Evolutionary conservation across 2,329 filamentous ascomycete species (phyloP), one percentile per base, ranked within the genome.

Genomic region (Aureobasidium sp.): DNA sequence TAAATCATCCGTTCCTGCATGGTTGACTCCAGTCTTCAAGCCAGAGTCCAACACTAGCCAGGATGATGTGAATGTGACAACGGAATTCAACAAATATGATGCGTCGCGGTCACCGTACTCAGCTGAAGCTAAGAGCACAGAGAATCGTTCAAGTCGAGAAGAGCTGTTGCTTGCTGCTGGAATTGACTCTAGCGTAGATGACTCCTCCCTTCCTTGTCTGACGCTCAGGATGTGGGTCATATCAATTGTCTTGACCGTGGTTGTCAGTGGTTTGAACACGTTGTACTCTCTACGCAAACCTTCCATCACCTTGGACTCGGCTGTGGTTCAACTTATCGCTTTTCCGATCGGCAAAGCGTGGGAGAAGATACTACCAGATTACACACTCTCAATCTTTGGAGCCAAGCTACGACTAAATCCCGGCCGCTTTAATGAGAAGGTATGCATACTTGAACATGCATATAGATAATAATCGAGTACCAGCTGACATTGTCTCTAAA

Each of bases 241-340:
- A 17, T 42, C 39, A 9, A 42, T 42, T 17, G 11, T 42, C 11
- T n/a, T 42, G 7, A 42, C 39, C 11, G n/a, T 42, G 7, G 4
- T 42, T 20, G 39, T 22, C 7, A 42, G 17, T n/a, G 39, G 39
- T 1, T 20, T 42, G n/a, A 42, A 42, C 20, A 42, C 39, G 17
- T 17, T 42, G 11, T 42, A 8, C 39, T 20, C 17, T 8, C 20
- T 42, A 11, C 39, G 39, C n/a, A 42, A 42, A 42, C 72, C 72
- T 1, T 66, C 67, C 7, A 17, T 58, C 8, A 45, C 39, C 8
- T 36, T 58, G 2, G 20, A 7, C 2, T 44, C 29, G 1, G 42
- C 44, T 11, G 53, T 58, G 14, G 53, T 41, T 42, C 52, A 56
- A 25, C 22, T 56, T 15, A 11, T 56, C 7, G 52, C 27, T 1